Evolutionary conservation across 1,284 basidiomycete genomes (phyloP), one percentile per base, ranked within the genome.

Genomic region (Phlebopus sp.): DNA sequence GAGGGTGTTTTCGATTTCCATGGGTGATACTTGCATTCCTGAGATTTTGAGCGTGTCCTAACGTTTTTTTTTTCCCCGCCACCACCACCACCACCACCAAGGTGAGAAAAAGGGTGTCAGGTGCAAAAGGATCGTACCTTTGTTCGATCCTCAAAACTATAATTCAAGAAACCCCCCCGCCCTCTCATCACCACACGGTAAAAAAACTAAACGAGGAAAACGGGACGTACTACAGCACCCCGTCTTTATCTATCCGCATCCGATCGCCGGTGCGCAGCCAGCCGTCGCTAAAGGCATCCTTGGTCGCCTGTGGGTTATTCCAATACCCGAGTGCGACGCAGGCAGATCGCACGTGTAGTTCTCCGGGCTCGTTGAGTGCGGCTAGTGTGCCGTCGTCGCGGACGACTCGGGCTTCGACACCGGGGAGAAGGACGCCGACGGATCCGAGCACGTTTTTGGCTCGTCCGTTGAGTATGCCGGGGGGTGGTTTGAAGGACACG

Each of bases 211-310:
- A n/a, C n/a, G n/a, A n/a, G 2, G 15, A 23, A n/a, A 27, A 18
- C 19, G 37, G 41, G n/a, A 69, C 82, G 35, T 53, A 88, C 86
- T 77, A 88, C 58, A 88, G 78, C 44, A 77, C 73, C 0, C 78
- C 80, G 6, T 79, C 69, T 51, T 72, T 70, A 51, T 84, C 77
- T 6, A 78, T 76, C 35, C 74, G 71, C 59, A 89, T 83, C 47
- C 73, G 69, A 63, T 90, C 87, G 1, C 88, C 88, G 0, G 86
- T 90, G 44, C 69, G 70, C 27, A 90, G 57, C 88, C 87, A 90
- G 13, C 84, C 86, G 47, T 73, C 66, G 3, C 78, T 60, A 59
- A 90, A 89, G 0, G 85, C 81, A 55, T 81, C 78, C 44, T 69
- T 68, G 10, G 79, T 87, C 0, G 85, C 82, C 51, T 77, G 70